Percentiles rank a stretch among this genome's conserved stretches.
Evolutionary conservation across 805 yeast species (phyloP).

Genomic region (Lachancea meyersii): DNA sequence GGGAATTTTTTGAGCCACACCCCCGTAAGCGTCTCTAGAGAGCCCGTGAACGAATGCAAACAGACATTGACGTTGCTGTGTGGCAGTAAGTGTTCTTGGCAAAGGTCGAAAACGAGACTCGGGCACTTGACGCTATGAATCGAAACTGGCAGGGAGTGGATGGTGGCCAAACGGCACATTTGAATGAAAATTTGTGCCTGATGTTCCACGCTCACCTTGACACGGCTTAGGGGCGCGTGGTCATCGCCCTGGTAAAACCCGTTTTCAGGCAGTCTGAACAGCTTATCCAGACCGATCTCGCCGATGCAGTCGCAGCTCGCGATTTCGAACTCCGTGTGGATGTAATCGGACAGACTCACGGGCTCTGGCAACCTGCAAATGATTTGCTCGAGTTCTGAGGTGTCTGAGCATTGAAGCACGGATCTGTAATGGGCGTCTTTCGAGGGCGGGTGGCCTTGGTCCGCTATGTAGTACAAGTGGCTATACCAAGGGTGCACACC

Average conservation of each 20-base stretch:
- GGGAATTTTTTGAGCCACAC: constrained; percentile 35
- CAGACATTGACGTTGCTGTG: constrained; percentile 37
- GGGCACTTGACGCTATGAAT: constrained; percentile 83
- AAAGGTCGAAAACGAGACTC: constrained; percentile 46
- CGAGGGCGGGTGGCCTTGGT: constrained; percentile 28
- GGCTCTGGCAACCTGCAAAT: constrained; percentile 59
- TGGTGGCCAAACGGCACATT: constrained; percentile 51
- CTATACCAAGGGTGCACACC: constrained; percentile 94
- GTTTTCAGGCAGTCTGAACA: constrained; percentile 57
- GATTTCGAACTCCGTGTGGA: constrained; percentile 23
- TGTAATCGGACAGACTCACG: constrained; percentile 33
- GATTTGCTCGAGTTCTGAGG: constrained; percentile 31
- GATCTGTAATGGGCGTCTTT: constrained; percentile 45
- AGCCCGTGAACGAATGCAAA: constrained; percentile 84
- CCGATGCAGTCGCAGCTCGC: constrained; percentile 49
- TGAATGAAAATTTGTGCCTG: constrained; percentile 48
- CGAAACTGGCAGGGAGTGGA: constrained; percentile 49
- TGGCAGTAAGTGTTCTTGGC: constrained; percentile 23
- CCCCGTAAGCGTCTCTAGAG: constrained; percentile 55
- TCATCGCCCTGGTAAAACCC: constrained; percentile 38
- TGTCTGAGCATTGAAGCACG: constrained; percentile 40
- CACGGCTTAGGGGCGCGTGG: constrained; percentile 33
- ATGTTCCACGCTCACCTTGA: constrained; percentile 57
- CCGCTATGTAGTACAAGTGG: constrained; percentile 48
- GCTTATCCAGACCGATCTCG: constrained; percentile 85